A percentile compares a stretch with the other conserved stretches of the same genome.
These are phyloP conservation scores for Acorus gramineus DNA, from an alignment of 106 monocot species.

Conservation along the genomic window DNA sequence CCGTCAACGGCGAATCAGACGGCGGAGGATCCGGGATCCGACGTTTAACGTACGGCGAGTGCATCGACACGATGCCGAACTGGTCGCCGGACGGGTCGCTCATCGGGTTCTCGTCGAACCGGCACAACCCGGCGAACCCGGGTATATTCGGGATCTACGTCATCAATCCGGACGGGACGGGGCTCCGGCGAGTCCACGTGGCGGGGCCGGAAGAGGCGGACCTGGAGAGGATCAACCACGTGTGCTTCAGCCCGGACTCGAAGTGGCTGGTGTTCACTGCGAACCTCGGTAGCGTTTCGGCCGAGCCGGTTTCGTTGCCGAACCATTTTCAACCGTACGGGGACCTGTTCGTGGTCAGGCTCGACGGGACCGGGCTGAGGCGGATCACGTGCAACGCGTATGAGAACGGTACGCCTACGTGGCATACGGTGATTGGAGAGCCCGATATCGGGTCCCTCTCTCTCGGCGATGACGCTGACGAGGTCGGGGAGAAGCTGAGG, in stretches of 20 bases:
- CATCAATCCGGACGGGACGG: slow-evolving; percentile 53
- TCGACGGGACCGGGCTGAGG: slow-evolving; percentile 46
- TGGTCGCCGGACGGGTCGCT: slow-evolving; percentile 80
- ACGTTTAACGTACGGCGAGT: slow-evolving; percentile 61
- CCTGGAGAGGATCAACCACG: slow-evolving; percentile 78
- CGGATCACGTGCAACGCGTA: slow-evolving; percentile 65
- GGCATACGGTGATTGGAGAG: slow-evolving; percentile 15
- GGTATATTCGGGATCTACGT: slow-evolving; percentile 47
- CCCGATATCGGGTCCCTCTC: slow-evolving; percentile 18
- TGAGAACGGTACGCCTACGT: slow-evolving; percentile 86
- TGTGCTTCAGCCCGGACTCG: slow-evolving; percentile 61
- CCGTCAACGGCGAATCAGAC: slow-evolving; percentile 34
- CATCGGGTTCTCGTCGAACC: slow-evolving; percentile 90
- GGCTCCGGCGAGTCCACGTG: slow-evolving; percentile 10
- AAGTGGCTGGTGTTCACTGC: slow-evolving; percentile 44
- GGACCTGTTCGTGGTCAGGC: slow-evolving; percentile 45
- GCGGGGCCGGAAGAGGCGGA: slow-evolving; percentile 17
- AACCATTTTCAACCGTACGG: slow-evolving; percentile 92
- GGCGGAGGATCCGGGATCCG: slow-evolving; percentile 17
- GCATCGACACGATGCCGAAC: slow-evolving; percentile 88
- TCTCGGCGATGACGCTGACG: background rate
- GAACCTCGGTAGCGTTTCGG: slow-evolving; percentile 46
- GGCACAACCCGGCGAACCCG: slow-evolving; percentile 41
- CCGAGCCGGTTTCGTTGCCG: slow-evolving; percentile 55
- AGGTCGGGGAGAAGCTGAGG: slow-evolving; percentile 23